Conservation (phyloP, 768 basidiomycete genomes). For the Mycena venus region DNA sequence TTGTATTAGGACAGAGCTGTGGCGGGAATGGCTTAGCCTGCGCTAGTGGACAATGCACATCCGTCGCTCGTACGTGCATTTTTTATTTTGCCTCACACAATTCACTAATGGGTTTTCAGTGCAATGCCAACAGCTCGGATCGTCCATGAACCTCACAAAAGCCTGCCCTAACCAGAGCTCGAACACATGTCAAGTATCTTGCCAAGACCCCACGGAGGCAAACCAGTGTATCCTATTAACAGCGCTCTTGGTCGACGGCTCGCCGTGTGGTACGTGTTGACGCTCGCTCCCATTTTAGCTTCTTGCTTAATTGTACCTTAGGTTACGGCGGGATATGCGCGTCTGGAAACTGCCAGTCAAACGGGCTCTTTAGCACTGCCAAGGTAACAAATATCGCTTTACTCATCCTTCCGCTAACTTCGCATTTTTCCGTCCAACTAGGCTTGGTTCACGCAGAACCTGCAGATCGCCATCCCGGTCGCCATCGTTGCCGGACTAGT, state of each 20-base stretch:
- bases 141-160: constrained; percentile 75
- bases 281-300: constrained; percentile 18
- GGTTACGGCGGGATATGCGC: constrained; percentile 81
- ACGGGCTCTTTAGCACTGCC: constrained; percentile 69
- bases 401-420: constrained; percentile 21
- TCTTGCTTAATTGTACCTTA: constrained; percentile 40
- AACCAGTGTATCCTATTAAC: constrained; percentile 80
- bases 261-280: constrained; percentile 77
- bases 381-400: constrained; percentile 56
- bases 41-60: constrained; percentile 86
- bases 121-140: constrained; percentile 83
- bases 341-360: constrained; percentile 72
- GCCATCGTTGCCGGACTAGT: constrained; percentile 79
- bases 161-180: constrained; percentile 77
- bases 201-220: constrained; percentile 73
- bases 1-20: constrained; percentile 68
- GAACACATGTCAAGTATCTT: constrained; percentile 82
- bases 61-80: constrained; percentile 66
- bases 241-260: constrained; percentile 82
- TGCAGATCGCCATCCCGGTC: constrained; percentile 85
- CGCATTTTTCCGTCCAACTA: constrained; percentile 38
- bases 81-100: constrained; percentile 18
- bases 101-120: constrained; percentile 49
- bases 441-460: constrained; percentile 84
- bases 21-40: constrained; percentile 75